A percentile compares a stretch with the other conserved stretches of the same genome.
These are phyloP conservation scores for Phytophthora gonapodyides DNA, from an alignment of 352 stramenopile genomes.

Conservation along the genomic window DNA sequence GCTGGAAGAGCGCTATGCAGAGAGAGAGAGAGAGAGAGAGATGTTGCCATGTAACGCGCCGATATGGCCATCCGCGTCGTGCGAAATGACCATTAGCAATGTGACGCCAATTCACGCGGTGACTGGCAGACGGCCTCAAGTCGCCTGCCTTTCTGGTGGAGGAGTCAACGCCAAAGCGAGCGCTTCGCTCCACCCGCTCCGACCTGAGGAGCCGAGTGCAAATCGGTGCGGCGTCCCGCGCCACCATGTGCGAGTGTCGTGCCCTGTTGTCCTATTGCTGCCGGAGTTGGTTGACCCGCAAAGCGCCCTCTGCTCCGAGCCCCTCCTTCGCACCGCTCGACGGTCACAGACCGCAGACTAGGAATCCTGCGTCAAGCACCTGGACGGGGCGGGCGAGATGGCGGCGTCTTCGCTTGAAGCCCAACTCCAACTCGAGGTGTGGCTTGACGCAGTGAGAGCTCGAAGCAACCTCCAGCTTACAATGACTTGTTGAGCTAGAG, in stretches of 20 bases:
- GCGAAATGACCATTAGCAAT: slow-evolving; percentile 21
- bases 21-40: background rate
- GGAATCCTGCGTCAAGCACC: slow-evolving; percentile 10
- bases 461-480: no score
- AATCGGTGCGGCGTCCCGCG: slow-evolving; percentile 14
- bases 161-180: background rate
- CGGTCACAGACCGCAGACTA: slow-evolving; percentile 11
- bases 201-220: slow-evolving; percentile 4
- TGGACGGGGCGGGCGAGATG: background rate
- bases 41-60: background rate
- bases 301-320: slow-evolving; percentile 7
- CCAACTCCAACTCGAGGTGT: no score
- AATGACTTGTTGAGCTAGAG: no score
- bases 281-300: background rate
- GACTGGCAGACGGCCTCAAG: slow-evolving; percentile 19
- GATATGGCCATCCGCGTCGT: background rate
- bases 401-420: background rate
- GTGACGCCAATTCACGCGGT: slow-evolving; percentile 14
- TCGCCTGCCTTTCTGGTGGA: slow-evolving; percentile 7
- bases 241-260: slow-evolving; percentile 3
- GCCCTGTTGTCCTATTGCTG: background rate
- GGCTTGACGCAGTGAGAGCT: no score
- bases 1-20: slow-evolving; percentile 3
- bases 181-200: slow-evolving; percentile 3
- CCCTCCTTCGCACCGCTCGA: slow-evolving; percentile 5